These are phyloP conservation scores for Tranzscheliella williamsii DNA, from an alignment of 1,284 basidiomycete genomes.

Conservation along the genomic window DNA sequence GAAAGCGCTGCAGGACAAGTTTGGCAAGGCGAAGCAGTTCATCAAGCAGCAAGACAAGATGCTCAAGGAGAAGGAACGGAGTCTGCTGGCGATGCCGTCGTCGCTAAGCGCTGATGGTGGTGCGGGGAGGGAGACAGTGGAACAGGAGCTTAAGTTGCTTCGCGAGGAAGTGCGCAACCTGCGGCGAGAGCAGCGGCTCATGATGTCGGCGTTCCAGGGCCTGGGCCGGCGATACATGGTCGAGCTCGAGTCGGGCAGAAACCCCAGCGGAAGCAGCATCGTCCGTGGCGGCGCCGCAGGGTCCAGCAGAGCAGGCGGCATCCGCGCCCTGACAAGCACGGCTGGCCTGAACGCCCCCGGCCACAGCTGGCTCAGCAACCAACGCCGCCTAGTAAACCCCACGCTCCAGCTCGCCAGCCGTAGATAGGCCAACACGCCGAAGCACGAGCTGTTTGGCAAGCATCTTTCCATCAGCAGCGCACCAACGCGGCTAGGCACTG, in stretches of 20 bases:
- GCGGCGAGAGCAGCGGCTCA: slow-evolving; percentile 38
- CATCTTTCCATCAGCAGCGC: too few relatives aligned
- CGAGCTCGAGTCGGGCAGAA: slow-evolving; percentile 34
- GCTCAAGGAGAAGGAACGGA: slow-evolving; percentile 50
- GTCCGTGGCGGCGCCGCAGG: not conserved
- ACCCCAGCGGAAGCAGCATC: slow-evolving; percentile 3
- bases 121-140: slow-evolving; percentile 11
- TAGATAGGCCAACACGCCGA: not conserved
- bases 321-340: not conserved
- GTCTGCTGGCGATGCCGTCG: slow-evolving; percentile 2
- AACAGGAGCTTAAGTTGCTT: slow-evolving; percentile 19
- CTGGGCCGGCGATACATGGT: slow-evolving; percentile 35
- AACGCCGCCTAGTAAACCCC: not conserved
- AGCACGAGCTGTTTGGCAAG: not conserved
- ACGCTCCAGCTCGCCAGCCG: not conserved
- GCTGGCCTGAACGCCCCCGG: not conserved
- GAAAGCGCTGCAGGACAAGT: slow-evolving; percentile 75
- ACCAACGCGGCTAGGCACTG: too few relatives aligned
- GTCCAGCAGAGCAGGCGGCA: not conserved
- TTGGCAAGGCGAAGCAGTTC: slow-evolving; percentile 83
- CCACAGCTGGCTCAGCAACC: not conserved
- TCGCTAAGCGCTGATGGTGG: not conserved
- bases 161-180: slow-evolving; percentile 23
- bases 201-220: slow-evolving; percentile 40
- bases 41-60: slow-evolving; percentile 80